Evolutionary conservation across 2,329 filamentous ascomycete genomes (phyloP), one percentile per base, ranked within the genome.

Genomic region (Alternaria arborescens): DNA sequence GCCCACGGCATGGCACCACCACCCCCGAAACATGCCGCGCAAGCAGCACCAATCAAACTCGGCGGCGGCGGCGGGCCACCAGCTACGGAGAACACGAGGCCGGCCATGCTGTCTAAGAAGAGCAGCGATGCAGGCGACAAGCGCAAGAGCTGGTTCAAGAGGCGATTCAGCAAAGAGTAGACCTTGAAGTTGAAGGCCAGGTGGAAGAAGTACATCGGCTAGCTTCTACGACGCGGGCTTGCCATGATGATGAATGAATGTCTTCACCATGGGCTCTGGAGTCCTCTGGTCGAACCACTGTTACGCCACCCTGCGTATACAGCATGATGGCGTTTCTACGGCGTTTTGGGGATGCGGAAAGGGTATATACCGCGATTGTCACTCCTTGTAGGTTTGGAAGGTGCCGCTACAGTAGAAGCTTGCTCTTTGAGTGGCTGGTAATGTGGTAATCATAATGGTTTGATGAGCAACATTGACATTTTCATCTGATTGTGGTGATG

Each of bases 131-230:
- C 34, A 11, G 70, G 69, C 10, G 72, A 74, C 24, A 97, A 97
- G 84, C 86, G 91, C 66, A 94, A 93, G 85, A 95, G 93, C 76
- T 97, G 94, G 93, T 89, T 98, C 72, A 88, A 91, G 74, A 88
- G 89, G 70, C 86, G 89, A 56, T 95, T 97, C 78, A 95, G 91
- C 84, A 93, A 85, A 79, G 82, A 81, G 48, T 81, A 78, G 70
- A 36, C 28, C 22, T 20, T 30, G 20, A 38, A 14, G 36, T n/a
- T 30, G 24, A 16, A 14, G 53, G 22, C 46, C 36, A 16, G 30
- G 38, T 3, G 20, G 26, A 20, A 28, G 20, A 32, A 36, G 22
- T 14, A 43, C 18, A 42, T 47, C 5, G 50, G 41, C 47, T 41
- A 48, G 44, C 47, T 61, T 55, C 18, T 14, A 41, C 28, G 16